Conservation (phyloP, 73 alveolate genomes). For the Paramecium pentaurelia region DNA sequence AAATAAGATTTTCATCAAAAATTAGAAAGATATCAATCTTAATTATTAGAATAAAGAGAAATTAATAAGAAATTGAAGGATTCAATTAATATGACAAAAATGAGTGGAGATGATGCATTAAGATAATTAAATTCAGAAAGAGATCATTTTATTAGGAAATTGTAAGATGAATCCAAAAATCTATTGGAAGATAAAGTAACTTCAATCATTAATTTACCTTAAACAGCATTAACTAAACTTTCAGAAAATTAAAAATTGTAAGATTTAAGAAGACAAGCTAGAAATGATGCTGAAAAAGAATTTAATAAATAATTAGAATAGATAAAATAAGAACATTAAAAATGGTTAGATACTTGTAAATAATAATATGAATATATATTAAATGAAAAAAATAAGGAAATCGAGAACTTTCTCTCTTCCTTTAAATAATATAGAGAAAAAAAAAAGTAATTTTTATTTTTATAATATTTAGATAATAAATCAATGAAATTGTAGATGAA, state of each 20-base stretch:
- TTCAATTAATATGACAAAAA: not conserved
- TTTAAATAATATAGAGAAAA: conserved; percentile 43
- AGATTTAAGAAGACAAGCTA: conserved; percentile 8
- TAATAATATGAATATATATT: conserved; percentile 42
- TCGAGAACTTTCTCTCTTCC: conserved; percentile 36
- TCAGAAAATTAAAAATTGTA: conserved; percentile 42
- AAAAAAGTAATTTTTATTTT: not conserved
- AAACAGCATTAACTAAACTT: not conserved
- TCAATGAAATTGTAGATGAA: not conserved
- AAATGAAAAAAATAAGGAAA: conserved; percentile 56
- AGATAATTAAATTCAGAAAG: conserved; percentile 45
- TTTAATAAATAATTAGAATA: not conserved
- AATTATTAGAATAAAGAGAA: conserved; percentile 40
- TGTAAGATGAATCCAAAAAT: conserved; percentile 50
- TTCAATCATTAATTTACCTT: conserved; percentile 39
- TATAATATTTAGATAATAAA: not conserved
- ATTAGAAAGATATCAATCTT: conserved; percentile 2
- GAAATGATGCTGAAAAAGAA: conserved; percentile 56
- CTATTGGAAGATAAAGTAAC: conserved; percentile 46
- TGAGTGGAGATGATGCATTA: conserved; percentile 52
- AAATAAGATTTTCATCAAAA: conserved; percentile 33
- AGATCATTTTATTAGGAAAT: not conserved
- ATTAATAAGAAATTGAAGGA: conserved; percentile 40
- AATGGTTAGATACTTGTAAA: conserved; percentile 19
- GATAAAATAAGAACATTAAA: not conserved